These are phyloP conservation scores for Cryphonectria japonica DNA, from an alignment of 2,329 filamentous ascomycete species.

Conservation along the genomic window DNA sequence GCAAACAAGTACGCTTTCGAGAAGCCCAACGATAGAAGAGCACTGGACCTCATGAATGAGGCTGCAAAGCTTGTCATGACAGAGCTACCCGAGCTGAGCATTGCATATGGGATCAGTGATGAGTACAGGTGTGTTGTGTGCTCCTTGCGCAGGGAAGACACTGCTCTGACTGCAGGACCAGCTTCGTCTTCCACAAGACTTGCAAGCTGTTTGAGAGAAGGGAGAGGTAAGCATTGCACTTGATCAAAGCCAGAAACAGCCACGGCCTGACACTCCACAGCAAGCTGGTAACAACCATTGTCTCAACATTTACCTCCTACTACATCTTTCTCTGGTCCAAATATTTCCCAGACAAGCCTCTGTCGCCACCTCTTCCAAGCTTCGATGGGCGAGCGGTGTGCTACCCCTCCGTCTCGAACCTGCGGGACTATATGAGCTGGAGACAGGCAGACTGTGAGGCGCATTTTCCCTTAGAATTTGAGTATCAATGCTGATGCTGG, in stretches of 20 bases:
- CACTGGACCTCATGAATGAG: constrained; percentile 91
- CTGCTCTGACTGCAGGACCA: not conserved
- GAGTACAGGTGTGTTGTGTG: constrained; percentile 70
- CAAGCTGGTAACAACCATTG: constrained; percentile 88
- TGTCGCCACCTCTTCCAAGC: constrained; percentile 78
- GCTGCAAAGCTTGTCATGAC: constrained; percentile 84
- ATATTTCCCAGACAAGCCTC: constrained; percentile 71
- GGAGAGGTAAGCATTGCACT: constrained; percentile 60
- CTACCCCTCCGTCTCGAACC: constrained; percentile 80
- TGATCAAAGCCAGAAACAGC: too few species aligned
- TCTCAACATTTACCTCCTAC: constrained; percentile 90
- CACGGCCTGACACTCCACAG: constrained; percentile 47
- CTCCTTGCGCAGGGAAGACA: not conserved
- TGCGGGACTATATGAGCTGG: constrained; percentile 97
- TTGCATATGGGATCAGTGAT: constrained; percentile 93
- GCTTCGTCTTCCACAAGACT: constrained; percentile 86
- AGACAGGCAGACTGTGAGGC: constrained; percentile 88
- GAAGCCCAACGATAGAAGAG: constrained; percentile 90
- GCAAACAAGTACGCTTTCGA: constrained; percentile 81
- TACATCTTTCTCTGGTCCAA: constrained; percentile 82
- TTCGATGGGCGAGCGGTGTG: constrained; percentile 92
- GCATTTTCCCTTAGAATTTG: not conserved
- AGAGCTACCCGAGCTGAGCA: constrained; percentile 80
- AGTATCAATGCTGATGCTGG: constrained; percentile 18
- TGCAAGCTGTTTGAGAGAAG: constrained; percentile 85